phyloP scores from a whole-genome alignment of 2,329 filamentous ascomycete genomes.

The Verticillium isaacii region DNA sequence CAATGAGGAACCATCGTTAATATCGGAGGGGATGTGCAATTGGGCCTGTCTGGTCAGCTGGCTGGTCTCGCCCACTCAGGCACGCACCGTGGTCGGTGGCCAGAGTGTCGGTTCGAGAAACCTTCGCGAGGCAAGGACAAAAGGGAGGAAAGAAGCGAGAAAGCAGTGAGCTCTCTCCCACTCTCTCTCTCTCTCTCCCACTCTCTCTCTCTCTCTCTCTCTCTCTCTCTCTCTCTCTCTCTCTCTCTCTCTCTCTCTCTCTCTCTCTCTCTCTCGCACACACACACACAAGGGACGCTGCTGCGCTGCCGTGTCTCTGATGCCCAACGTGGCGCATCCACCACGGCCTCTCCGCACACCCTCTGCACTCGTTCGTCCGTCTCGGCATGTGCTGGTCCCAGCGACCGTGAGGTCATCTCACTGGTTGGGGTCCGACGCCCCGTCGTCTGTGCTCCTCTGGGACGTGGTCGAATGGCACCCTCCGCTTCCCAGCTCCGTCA shows the following conservation, averaged over 20 bases:
- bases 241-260: too few relatives aligned
- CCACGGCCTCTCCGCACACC: background rate
- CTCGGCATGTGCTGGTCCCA: background rate
- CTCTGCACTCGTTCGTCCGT: background rate
- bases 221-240: too few relatives aligned
- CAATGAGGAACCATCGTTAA: background rate
- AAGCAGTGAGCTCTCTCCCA: too few relatives aligned
- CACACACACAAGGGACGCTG: too few relatives aligned
- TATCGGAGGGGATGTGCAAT: background rate
- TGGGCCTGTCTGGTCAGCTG: background rate
- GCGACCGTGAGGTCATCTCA: background rate
- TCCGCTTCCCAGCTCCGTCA: background rate
- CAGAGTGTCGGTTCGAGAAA: background rate
- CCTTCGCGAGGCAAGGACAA: background rate
- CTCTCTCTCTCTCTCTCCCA: too few relatives aligned
- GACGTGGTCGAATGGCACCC: background rate
- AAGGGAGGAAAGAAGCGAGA: background rate
- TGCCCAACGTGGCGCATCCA: background rate
- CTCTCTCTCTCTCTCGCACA: too few relatives aligned
- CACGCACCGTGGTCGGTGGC: background rate
- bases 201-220: too few relatives aligned
- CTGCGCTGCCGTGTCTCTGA: background rate
- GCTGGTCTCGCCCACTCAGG: background rate
- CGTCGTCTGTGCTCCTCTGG: background rate
- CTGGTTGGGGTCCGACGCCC: background rate